Evolutionary conservation across 805 yeast species (phyloP).

Genomic region (Sporopachydermia quercuum): DNA sequence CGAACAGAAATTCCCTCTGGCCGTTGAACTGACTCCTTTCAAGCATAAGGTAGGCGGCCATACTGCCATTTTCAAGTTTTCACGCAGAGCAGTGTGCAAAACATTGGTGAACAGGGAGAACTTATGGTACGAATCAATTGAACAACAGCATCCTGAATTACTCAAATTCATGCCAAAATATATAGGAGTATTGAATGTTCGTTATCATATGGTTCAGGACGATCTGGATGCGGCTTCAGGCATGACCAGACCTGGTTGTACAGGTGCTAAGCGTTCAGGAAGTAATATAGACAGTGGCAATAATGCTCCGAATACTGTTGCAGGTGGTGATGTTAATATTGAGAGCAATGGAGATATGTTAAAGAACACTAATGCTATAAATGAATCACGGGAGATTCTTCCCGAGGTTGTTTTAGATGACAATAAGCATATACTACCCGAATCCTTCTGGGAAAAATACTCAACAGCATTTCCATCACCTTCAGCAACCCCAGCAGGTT

Average conservation of each 20-base stretch:
- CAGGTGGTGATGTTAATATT: neutral
- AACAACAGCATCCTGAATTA: slow-evolving; percentile 58
- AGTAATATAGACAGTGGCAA: neutral
- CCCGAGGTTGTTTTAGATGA: slow-evolving; percentile 89
- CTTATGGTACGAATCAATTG: slow-evolving; percentile 82
- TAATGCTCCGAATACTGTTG: neutral
- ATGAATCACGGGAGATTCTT: slow-evolving; percentile 21
- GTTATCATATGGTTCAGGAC: slow-evolving; percentile 31
- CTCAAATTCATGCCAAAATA: slow-evolving; percentile 83
- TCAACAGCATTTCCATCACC: slow-evolving; percentile 30
- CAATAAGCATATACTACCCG: slow-evolving; percentile 83
- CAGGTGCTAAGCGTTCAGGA: too few species aligned
- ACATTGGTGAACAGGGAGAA: slow-evolving; percentile 84
- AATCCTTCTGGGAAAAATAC: slow-evolving; percentile 53
- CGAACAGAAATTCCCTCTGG: slow-evolving; percentile 40
- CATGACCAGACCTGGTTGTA: too few species aligned
- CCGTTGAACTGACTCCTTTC: slow-evolving; percentile 85
- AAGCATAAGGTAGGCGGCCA: slow-evolving; percentile 96
- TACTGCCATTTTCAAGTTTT: slow-evolving; percentile 87
- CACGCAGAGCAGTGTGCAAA: slow-evolving; percentile 86
- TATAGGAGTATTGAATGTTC: slow-evolving; percentile 85
- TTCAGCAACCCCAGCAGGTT: slow-evolving; percentile 19
- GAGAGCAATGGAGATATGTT: slow-evolving; percentile 11
- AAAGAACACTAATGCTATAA: too few species aligned
- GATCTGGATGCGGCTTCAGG: too few species aligned